These are phyloP conservation scores for Fusarium incarnatum DNA, from an alignment of 2,329 filamentous ascomycete genomes.

Conservation along the genomic window DNA sequence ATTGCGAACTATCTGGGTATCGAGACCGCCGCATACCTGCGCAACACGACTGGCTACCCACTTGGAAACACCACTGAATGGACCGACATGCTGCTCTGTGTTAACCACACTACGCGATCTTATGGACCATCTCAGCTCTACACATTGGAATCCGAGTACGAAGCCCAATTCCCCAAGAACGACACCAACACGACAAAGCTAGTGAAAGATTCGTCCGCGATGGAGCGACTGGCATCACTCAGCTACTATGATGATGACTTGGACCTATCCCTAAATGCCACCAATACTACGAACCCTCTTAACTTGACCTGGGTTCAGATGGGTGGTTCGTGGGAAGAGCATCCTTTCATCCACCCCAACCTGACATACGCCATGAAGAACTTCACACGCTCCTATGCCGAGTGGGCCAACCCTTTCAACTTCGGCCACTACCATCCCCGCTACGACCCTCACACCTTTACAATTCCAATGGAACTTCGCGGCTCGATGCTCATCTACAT, in stretches of 20 bases:
- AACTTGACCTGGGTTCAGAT: constrained; percentile 52
- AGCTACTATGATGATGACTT: constrained; percentile 14
- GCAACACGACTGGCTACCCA: constrained; percentile 41
- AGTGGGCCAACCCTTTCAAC: constrained; percentile 58
- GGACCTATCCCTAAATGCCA: constrained; percentile 12
- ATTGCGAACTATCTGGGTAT: constrained; percentile 49
- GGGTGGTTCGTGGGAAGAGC: constrained; percentile 57
- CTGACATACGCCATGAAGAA: constrained; percentile 54
- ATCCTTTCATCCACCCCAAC: constrained; percentile 55
- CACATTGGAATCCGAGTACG: constrained; percentile 33
- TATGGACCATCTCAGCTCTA: constrained; percentile 50
- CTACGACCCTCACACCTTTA: constrained; percentile 57
- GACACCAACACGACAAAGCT: constrained; percentile 24
- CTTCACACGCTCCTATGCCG: constrained; percentile 53
- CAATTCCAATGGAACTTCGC: constrained; percentile 57
- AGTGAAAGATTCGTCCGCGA: neutral
- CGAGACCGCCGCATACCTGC: constrained; percentile 46
- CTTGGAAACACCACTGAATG: constrained; percentile 42
- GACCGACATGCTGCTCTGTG: constrained; percentile 49
- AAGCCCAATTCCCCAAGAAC: constrained; percentile 31
- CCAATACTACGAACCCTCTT: constrained; percentile 49
- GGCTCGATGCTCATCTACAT: constrained; percentile 57
- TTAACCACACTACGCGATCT: constrained; percentile 48
- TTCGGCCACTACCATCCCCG: constrained; percentile 55
- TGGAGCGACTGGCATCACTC: constrained; percentile 11